phyloP scores from a whole-genome alignment of 2,329 filamentous ascomycete genomes.

The Curvularia sp. region DNA sequence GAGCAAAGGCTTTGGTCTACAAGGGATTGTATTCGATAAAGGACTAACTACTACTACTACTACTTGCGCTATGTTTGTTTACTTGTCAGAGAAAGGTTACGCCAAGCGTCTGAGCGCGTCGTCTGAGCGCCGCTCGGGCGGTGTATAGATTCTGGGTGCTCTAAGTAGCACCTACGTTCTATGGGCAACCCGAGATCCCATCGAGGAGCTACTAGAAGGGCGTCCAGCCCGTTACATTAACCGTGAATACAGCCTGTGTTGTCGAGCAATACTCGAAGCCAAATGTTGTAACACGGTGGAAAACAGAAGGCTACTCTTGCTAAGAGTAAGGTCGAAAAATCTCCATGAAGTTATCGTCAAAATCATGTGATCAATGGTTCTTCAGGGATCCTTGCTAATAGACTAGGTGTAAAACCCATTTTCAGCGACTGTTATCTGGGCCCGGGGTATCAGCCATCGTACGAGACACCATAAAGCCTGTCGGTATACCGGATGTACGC shows the following conservation, averaged over 20 bases:
- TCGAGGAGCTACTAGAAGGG: background rate
- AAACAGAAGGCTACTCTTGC: too few relatives aligned
- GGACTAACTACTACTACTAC: background rate
- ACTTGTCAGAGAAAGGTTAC: background rate
- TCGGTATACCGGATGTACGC: too few relatives aligned
- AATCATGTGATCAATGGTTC: too few relatives aligned
- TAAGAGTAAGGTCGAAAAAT: too few relatives aligned
- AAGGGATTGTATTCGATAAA: background rate
- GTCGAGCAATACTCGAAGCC: too few relatives aligned
- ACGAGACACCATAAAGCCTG: too few relatives aligned
- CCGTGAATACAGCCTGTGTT: background rate
- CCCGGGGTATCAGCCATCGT: too few relatives aligned
- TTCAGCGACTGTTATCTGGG: too few relatives aligned
- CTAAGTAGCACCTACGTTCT: background rate
- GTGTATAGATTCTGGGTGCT: background rate
- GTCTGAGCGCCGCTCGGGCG: background rate
- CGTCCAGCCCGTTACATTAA: background rate
- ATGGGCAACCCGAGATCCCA: background rate
- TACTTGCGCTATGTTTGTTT: background rate
- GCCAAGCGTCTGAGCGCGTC: background rate
- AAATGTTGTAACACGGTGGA: too few relatives aligned
- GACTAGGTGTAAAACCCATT: too few relatives aligned
- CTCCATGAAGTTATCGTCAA: too few relatives aligned
- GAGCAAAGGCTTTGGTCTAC: background rate
- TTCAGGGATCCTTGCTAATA: too few relatives aligned